Evolutionary conservation across 192 early-diverging fungal genomes (phyloP), one percentile per base, ranked within the genome.

Genomic region (Podila minutissima): DNA sequence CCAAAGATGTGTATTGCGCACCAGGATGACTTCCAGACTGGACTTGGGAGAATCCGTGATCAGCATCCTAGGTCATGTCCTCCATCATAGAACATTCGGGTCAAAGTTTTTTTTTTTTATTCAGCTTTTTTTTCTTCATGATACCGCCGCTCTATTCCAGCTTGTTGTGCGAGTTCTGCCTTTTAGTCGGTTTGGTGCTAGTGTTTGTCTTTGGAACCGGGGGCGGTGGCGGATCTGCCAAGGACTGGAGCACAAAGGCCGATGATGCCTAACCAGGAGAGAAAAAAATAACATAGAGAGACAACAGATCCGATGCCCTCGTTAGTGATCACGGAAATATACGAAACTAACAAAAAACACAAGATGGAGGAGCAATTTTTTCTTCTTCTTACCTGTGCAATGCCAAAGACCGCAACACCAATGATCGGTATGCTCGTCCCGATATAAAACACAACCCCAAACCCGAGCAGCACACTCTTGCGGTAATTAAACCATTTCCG

Each of bases 401-500:
- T 66, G 32, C 85, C 90, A 65, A 79, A 91, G 46, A 85, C 78
- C 12, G 88, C 73, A 11, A 90, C 84, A 31, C 88, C 86, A 69
- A 91, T 50, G 17, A 90, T 63, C 1, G 90, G 90, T 29, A 91
- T 64, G 41, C 83, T 84, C 58, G 83, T 83, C 17, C 88, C 82
- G 19, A 79, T 32, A 74, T 87, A 91, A 33, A 85, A 86, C 8
- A 85, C 87, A 9, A 86, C 83, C 0, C 88, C 88, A 63, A 90
- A 91, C 1, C 88, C 90, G 66, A 91, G 85, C 19, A 91, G 68
- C 15, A 86, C 82, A 64, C 86, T 88, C 76, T 88, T 85, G 24
- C 89, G 72, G 35, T 83, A 83, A 48, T 68, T 79, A 73, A 89
- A 91, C 90, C 90, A 91, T 60, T 84, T 74, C 24, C 83, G 82